Evolutionary conservation across 306 rosid genomes (phyloP), one percentile per base, ranked within the genome.

Genomic region (Prunus padus): DNA sequence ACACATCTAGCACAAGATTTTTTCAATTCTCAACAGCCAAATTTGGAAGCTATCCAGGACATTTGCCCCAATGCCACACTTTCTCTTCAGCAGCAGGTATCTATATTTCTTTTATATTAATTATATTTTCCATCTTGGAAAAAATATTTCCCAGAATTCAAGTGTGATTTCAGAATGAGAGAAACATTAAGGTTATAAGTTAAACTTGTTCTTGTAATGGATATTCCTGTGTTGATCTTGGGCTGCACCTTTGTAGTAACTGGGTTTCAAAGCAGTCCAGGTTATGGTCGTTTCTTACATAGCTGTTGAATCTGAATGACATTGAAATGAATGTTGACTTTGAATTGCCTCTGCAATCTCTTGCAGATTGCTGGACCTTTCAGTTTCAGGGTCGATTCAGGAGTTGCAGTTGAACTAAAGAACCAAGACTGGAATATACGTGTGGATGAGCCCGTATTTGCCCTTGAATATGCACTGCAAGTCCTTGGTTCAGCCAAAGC

Each of bases 401-500:
- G 88, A 85, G 77, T 95, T 49, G 51, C 73, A 14, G 51, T 92
- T 78, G 97, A 90, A 84, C 80, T 92, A 87, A 79, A 80, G 76
- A 81, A 80, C 72, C 80, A 61, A 63, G 69, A 74, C 5, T 59
- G 84, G 82, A 84, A 60, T 1, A 16, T 90, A 26, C 77, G 49
- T 4, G 81, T 86, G 79, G 81, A 89, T 14, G 92, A 95, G 66
- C 92, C 96, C 0, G 71, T 89, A 71, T 80, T 90, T 84, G 97
- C 96, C 31, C n/a, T 95, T 40, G 99, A 95, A 72, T 88, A 90
- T 77, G 93, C 97, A 20, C 74, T 95, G 55, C 86, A 88, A 16
- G 97, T 88, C 74, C 97, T 90, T 82, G 96, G 89, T 84, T 95
- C 99, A 3, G 99, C 99, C 25, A 95, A 95, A 82, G 97, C 97